These are phyloP conservation scores for Podospora comata DNA, from an alignment of 495 filamentous ascomycete species.

Conservation along the genomic window DNA sequence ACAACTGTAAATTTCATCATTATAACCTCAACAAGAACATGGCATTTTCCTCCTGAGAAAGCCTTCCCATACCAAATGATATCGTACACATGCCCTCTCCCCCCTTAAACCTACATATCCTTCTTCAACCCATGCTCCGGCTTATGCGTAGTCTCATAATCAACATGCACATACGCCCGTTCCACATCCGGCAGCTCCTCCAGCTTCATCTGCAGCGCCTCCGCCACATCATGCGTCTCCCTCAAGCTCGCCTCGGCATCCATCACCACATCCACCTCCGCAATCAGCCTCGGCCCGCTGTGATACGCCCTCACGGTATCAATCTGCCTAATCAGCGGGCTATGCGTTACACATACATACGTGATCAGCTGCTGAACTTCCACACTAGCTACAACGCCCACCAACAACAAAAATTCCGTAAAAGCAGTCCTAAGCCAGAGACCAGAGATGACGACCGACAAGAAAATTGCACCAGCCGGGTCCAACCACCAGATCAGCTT, in stretches of 20 bases:
- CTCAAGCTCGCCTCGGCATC: conserved; percentile 61
- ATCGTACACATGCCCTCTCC: not conserved
- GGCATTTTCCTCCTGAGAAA: not conserved
- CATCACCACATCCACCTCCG: conserved; percentile 91
- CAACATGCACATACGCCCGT: conserved; percentile 93
- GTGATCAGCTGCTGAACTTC: conserved; percentile 91
- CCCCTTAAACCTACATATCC: conserved; percentile 39
- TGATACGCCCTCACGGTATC: conserved; percentile 95
- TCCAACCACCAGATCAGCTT: conserved; percentile 95
- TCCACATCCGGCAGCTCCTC: conserved; percentile 91
- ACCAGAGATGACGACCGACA: conserved; percentile 69
- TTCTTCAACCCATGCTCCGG: conserved; percentile 64
- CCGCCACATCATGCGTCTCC: conserved; percentile 88
- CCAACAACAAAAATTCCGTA: conserved; percentile 81
- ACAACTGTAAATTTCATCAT: no score
- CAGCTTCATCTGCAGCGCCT: conserved; percentile 90
- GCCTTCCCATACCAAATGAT: not conserved
- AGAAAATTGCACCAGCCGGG: conserved; percentile 82
- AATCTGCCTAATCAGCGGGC: conserved; percentile 70
- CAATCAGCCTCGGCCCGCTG: conserved; percentile 81
- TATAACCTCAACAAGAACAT: not conserved
- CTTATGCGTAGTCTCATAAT: conserved; percentile 95
- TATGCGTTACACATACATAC: conserved; percentile 95
- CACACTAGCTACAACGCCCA: conserved; percentile 82
- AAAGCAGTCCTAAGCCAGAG: conserved; percentile 87